A percentile compares a stretch with the other conserved stretches of the same genome.
phyloP scores from a whole-genome alignment of 1,284 basidiomycete species.

The Hemileia vastatrix region DNA sequence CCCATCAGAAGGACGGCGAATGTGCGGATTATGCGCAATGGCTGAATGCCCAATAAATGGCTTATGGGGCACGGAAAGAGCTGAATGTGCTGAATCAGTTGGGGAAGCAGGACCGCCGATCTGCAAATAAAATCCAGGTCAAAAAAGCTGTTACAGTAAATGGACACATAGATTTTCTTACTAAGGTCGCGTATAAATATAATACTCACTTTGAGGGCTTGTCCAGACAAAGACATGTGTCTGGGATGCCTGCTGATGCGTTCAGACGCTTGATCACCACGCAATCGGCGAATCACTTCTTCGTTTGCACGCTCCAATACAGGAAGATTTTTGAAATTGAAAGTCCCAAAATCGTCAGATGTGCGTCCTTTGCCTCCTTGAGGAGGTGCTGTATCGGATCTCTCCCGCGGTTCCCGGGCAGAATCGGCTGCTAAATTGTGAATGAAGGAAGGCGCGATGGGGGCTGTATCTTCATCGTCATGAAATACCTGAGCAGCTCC shows the following conservation, averaged over 20 bases:
- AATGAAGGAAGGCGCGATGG: slow-evolving; percentile 38
- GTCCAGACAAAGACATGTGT: slow-evolving; percentile 12
- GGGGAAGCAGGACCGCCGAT: slow-evolving; percentile 10
- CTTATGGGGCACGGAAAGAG: neutral
- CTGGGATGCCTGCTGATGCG: slow-evolving; percentile 9
- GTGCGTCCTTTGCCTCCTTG: slow-evolving; percentile 40
- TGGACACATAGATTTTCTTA: too few species aligned
- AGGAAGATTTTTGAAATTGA: slow-evolving; percentile 95
- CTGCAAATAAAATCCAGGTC: too few species aligned
- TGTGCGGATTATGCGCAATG: neutral
- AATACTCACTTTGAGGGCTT: slow-evolving; percentile 10
- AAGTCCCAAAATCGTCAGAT: slow-evolving; percentile 88
- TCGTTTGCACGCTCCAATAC: slow-evolving; percentile 97
- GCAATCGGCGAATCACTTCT: slow-evolving; percentile 87
- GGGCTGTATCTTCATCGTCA: slow-evolving; percentile 61
- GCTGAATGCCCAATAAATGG: neutral
- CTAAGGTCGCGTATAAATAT: too few species aligned
- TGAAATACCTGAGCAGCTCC: slow-evolving; percentile 83
- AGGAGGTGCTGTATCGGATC: slow-evolving; percentile 21
- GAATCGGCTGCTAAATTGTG: slow-evolving; percentile 19
- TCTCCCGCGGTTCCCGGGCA: neutral
- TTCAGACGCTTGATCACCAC: slow-evolving; percentile 44
- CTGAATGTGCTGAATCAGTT: slow-evolving; percentile 12
- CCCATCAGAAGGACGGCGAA: slow-evolving; percentile 14
- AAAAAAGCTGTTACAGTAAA: too few species aligned